phyloP scores from a whole-genome alignment of 2,329 filamentous ascomycete genomes.

The Talaromyces rugulosus region DNA sequence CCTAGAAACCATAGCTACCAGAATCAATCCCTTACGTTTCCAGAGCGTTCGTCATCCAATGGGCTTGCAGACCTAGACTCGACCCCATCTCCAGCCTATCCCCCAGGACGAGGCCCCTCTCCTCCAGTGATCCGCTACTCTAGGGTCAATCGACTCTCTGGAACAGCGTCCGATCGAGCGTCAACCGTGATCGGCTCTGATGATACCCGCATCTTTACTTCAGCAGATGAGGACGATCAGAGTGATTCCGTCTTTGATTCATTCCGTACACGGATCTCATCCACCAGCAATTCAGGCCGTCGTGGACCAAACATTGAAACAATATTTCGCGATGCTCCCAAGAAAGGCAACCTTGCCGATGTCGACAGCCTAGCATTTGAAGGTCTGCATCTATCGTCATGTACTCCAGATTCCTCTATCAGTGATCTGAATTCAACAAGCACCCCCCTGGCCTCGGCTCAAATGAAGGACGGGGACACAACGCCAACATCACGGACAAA shows the following conservation, averaged over 20 bases:
- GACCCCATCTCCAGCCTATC: slow-evolving; percentile 2
- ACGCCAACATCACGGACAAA: slow-evolving; percentile 8
- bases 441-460: slow-evolving; percentile 9
- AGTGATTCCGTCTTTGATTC: slow-evolving; percentile 62
- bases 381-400: slow-evolving; percentile 36
- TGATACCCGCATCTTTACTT: slow-evolving; percentile 54
- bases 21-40: background rate
- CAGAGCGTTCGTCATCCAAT: slow-evolving; percentile 2
- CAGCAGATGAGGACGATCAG: slow-evolving; percentile 58
- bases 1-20: background rate
- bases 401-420: slow-evolving; percentile 21
- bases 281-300: slow-evolving; percentile 49
- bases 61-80: slow-evolving; percentile 1
- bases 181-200: slow-evolving; percentile 60
- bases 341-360: slow-evolving; percentile 40
- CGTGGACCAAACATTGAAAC: slow-evolving; percentile 58
- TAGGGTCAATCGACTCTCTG: slow-evolving; percentile 50
- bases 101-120: slow-evolving; percentile 10
- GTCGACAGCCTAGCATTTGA: slow-evolving; percentile 48
- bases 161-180: slow-evolving; percentile 55
- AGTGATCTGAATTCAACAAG: slow-evolving; percentile 15
- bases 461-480: slow-evolving; percentile 8
- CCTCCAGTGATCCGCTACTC: slow-evolving; percentile 27
- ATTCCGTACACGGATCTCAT: slow-evolving; percentile 55
- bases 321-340: slow-evolving; percentile 57